phyloP scores from a whole-genome alignment of 2,329 filamentous ascomycete genomes.

The Microdochium paspali region DNA sequence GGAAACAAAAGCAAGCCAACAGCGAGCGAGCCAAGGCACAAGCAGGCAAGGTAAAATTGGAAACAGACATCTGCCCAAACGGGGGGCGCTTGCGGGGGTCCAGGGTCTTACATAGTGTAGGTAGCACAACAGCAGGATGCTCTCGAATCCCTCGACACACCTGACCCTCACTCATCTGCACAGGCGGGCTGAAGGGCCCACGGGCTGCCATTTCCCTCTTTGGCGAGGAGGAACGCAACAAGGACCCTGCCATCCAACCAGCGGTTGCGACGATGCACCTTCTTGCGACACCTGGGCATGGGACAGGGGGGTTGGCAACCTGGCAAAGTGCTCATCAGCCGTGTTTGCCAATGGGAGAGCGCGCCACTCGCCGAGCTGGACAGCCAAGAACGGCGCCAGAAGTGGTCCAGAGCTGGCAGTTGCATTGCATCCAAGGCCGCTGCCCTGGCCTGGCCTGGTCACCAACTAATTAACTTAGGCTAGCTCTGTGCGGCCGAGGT shows the following conservation, averaged over 20 bases:
- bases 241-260: neutral
- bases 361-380: neutral
- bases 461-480: no score
- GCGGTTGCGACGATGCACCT: neutral
- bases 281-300: neutral
- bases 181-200: no score
- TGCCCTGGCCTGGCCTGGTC: no score
- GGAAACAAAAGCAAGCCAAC: neutral
- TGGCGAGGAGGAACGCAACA: no score
- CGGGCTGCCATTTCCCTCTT: no score
- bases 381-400: neutral
- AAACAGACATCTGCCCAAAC: neutral
- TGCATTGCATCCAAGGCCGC: no score
- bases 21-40: neutral
- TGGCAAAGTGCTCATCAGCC: neutral
- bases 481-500: no score
- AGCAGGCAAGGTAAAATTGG: neutral
- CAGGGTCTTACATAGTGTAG: neutral
- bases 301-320: neutral
- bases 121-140: neutral
- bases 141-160: no score
- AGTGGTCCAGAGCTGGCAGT: neutral
- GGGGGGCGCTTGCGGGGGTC: neutral
- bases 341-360: neutral
- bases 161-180: no score